A percentile compares a stretch with the other conserved stretches of the same genome.
Evolutionary conservation across 108 stramenopile genomes (phyloP).

Genomic region (Seminavis robusta): DNA sequence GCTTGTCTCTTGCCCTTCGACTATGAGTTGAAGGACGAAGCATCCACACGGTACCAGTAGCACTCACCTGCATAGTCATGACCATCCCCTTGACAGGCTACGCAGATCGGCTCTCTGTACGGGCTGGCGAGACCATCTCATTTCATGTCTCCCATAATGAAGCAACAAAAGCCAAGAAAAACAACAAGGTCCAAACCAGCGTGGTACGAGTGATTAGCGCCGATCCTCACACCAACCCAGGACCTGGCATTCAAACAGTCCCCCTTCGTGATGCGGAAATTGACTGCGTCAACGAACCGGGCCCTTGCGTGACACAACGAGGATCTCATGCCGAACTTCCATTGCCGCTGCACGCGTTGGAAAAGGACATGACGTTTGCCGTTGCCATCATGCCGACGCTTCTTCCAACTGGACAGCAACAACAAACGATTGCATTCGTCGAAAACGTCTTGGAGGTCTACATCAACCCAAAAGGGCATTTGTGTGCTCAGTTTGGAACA

Average conservation of each 20-base stretch:
- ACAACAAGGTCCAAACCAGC: not conserved
- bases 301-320: conserved; percentile 1
- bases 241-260: conserved; percentile 4
- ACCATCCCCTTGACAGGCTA: conserved; percentile 11
- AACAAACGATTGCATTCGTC: not conserved
- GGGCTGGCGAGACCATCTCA: conserved; percentile 2
- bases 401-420: not conserved
- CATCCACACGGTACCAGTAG: too few relatives aligned
- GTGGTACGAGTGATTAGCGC: conserved; percentile 15
- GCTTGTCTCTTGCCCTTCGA: too few relatives aligned
- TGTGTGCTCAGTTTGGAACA: too few relatives aligned
- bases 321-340: conserved; percentile 6
- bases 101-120: conserved; percentile 6
- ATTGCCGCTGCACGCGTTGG: not conserved
- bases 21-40: too few relatives aligned
- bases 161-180: not conserved
- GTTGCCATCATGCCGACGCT: not conserved
- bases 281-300: not conserved
- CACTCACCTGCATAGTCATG: too few relatives aligned
- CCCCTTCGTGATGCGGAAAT: not conserved
- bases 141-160: not conserved
- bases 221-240: conserved; percentile 21
- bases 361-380: not conserved
- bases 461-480: too few relatives aligned
- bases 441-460: too few relatives aligned